These are phyloP conservation scores for Neostapfia colusana DNA, from an alignment of 176 grass and related monocot genomes.

Conservation along the genomic window DNA sequence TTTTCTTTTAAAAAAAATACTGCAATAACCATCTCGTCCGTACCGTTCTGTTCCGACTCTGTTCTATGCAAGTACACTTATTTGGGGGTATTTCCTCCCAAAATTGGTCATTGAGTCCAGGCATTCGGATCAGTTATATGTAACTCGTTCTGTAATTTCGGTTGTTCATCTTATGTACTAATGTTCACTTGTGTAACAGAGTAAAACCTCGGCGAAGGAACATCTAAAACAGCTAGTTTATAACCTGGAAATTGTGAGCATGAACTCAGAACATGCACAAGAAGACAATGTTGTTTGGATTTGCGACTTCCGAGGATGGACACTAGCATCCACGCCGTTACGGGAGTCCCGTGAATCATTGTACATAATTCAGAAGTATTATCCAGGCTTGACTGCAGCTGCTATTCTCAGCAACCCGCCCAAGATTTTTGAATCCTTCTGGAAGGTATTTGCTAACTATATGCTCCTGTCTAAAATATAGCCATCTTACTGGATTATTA, in stretches of 20 bases:
- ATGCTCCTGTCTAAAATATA: too few relatives aligned
- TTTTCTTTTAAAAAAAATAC: too few relatives aligned
- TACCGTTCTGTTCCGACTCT: not conserved
- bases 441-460: constrained; percentile 34
- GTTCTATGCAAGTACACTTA: not conserved
- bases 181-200: constrained; percentile 28
- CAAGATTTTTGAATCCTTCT: constrained; percentile 61
- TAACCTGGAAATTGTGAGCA: constrained; percentile 44
- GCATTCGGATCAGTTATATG: not conserved
- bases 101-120: too few relatives aligned
- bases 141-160: not conserved
- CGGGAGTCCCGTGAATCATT: constrained; percentile 29
- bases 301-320: constrained; percentile 47
- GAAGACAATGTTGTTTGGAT: constrained; percentile 44
- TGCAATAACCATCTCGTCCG: too few relatives aligned
- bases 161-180: not conserved
- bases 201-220: constrained; percentile 21
- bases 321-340: constrained; percentile 39
- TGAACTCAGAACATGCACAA: constrained; percentile 21
- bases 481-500: too few relatives aligned
- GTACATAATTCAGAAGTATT: constrained; percentile 51
- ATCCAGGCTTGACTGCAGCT: constrained; percentile 42
- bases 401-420: constrained; percentile 50
- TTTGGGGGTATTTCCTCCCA: not conserved
- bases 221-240: constrained; percentile 49